phyloP scores from a whole-genome alignment of 2,329 filamentous ascomycete genomes.

The Madurella fahalii region DNA sequence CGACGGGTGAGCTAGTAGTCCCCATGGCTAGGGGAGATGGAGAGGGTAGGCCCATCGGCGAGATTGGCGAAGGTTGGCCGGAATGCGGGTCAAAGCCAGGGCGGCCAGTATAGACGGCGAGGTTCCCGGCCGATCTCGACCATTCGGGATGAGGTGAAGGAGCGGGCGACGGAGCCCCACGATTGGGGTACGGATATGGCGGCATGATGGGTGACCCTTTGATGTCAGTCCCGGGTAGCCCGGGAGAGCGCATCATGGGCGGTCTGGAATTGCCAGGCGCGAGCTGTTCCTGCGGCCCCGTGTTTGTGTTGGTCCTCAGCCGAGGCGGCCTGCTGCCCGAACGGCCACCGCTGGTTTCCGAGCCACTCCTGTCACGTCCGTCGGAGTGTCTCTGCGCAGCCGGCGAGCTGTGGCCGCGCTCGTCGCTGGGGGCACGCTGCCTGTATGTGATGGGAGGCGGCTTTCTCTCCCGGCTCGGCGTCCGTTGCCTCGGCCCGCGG shows the following conservation, averaged over 20 bases:
- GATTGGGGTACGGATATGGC: conserved; percentile 37
- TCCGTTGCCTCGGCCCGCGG: conserved; percentile 28
- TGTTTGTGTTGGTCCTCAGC: conserved; percentile 34
- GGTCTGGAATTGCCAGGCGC: conserved; percentile 30
- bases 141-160: conserved; percentile 27
- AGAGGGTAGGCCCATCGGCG: conserved; percentile 35
- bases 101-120: conserved; percentile 32
- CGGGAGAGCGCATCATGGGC: conserved; percentile 41
- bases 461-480: conserved; percentile 43
- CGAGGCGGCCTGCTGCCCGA: conserved; percentile 39
- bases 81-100: conserved; percentile 34
- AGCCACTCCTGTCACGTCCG: conserved; percentile 53
- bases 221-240: conserved; percentile 47
- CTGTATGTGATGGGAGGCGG: conserved; percentile 44
- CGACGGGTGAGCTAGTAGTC: conserved; percentile 28
- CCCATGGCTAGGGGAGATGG: conserved; percentile 31
- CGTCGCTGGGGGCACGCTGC: conserved; percentile 42
- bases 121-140: conserved; percentile 31
- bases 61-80: conserved; percentile 44
- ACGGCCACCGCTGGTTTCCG: conserved; percentile 47
- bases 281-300: conserved; percentile 34
- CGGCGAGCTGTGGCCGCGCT: conserved; percentile 33
- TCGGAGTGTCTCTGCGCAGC: conserved; percentile 30
- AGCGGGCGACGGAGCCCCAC: conserved; percentile 21
- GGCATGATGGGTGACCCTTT: conserved; percentile 47